phyloP scores from a whole-genome alignment of 2,329 filamentous ascomycete genomes.

The Ophioceras dolichostomum region DNA sequence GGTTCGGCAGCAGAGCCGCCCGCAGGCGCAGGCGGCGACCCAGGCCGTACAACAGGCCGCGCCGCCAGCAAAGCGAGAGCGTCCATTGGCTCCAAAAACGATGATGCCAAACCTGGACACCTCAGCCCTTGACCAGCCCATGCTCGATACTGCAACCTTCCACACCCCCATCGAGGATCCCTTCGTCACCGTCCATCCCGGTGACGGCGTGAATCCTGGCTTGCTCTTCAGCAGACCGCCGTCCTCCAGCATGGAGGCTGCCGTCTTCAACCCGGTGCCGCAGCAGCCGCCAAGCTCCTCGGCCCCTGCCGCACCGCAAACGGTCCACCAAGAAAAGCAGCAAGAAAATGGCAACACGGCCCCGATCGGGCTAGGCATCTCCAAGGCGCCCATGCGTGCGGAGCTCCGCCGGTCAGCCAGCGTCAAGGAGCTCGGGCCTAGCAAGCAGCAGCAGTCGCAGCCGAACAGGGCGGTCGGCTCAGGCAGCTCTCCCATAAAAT shows the following conservation, averaged over 20 bases:
- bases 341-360: background rate
- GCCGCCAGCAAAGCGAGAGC: conserved; percentile 27
- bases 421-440: conserved; percentile 27
- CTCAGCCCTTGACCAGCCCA: conserved; percentile 20
- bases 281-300: conserved; percentile 7
- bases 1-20: conserved; percentile 1
- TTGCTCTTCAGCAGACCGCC: conserved; percentile 42
- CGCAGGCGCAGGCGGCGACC: background rate
- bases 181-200: conserved; percentile 33
- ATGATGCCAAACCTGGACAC: conserved; percentile 26
- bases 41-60: no score
- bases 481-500: conserved; percentile 39
- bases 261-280: conserved; percentile 13
- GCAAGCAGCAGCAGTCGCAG: no score
- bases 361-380: conserved; percentile 13
- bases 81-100: conserved; percentile 38
- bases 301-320: conserved; percentile 3
- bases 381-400: conserved; percentile 12
- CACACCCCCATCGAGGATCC: conserved; percentile 33
- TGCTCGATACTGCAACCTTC: conserved; percentile 26
- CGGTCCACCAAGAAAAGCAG: background rate
- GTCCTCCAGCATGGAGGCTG: conserved; percentile 30
- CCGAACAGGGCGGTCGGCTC: conserved; percentile 27
- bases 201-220: conserved; percentile 44
- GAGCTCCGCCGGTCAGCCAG: conserved; percentile 33